Base-by-base conservation (phyloP, 345 rosid genomes). In the Eucalyptus victrix region DNA sequence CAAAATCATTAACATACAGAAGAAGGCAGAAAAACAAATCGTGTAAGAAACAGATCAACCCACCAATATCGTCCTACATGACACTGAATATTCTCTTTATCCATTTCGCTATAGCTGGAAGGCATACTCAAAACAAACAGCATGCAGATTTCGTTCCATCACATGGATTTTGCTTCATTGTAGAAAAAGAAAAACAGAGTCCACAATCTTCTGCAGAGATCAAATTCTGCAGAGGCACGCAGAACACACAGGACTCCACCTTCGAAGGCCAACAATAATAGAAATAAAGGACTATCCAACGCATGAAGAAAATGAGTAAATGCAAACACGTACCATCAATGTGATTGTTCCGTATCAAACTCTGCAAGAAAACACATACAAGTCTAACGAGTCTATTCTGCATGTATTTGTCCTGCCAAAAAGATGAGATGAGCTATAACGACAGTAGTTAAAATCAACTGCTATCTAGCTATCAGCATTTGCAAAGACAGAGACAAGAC, bases 351-450 rank as follows among this genome's bases (percentile, higher is more conserved):
- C 98, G 96, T 90, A 98, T 98, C 91, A 97, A 92, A 91, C 98
- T 95, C 93, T 98, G 99, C 87, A 98, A 93, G 97, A 98, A 98
- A 88, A 96, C 99, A 89, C 99, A 98, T 58, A 98, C 99, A 89
- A 98, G 99, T 88, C 99, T 94, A 51, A 97, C 99, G 69, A 98
- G 99, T 93, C 99, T 95, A 94, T 96, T 98, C 95, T 98, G 99
- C 99, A 98, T 96, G 94, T 97, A 97, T 91, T 96, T 98, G 90
- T 98, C 99, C 98, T 98, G 97, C 72, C 87, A 89, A 94, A 94
- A 92, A 91, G 81, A 88, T 72, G 65, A 91, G 37, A 54, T 49
- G 83, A 17, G 49, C 86, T 76, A 44, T 50, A 85, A 67, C 8
- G 87, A 86, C 14, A 8, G 88, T 58, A 56, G 45, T 87, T 34